Percentiles rank a stretch among this genome's conserved stretches.
Conservation (phyloP, 169 alveolate genomes). For the Plasmodium reichenowi region DNA sequence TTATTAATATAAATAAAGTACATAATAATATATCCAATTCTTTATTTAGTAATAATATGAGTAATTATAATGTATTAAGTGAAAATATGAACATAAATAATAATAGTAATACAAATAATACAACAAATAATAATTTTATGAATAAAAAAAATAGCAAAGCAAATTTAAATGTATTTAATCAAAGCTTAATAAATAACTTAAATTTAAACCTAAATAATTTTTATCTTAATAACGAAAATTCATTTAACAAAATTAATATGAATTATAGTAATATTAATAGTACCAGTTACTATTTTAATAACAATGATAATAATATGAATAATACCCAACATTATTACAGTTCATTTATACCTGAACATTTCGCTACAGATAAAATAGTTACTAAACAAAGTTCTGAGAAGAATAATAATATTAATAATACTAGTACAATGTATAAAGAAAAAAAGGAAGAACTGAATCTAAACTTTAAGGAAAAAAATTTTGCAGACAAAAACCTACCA, state of each 20-base stretch:
- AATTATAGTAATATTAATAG: conserved; percentile 28
- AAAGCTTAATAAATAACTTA: conserved; percentile 17
- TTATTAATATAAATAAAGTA: too few species aligned
- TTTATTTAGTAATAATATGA: conserved; percentile 4
- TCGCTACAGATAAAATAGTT: conserved; percentile 4
- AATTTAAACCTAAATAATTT: conserved; percentile 17
- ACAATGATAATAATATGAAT: conserved; percentile 11
- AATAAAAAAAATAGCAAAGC: conserved; percentile 33
- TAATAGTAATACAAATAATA: conserved; percentile 2
- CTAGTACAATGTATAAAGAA: conserved; percentile 23
- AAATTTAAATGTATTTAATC: conserved; percentile 22
- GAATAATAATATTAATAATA: conserved; percentile 25
- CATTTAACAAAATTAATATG: conserved; percentile 31
- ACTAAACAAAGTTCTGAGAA: neutral
- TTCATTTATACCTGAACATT: neutral
- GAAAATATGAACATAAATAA: conserved; percentile 6
- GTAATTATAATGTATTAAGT: neutral
- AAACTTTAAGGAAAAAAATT: conserved; percentile 29
- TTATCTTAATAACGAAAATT: conserved; percentile 28
- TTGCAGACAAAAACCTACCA: conserved; percentile 27
- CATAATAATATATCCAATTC: too few species aligned
- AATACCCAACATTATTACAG: conserved; percentile 30
- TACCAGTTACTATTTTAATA: conserved; percentile 20
- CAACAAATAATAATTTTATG: conserved; percentile 11
- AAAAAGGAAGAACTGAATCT: conserved; percentile 37